Base-by-base conservation (phyloP, 345 rosid species). In the Conringia planisiliqua region DNA sequence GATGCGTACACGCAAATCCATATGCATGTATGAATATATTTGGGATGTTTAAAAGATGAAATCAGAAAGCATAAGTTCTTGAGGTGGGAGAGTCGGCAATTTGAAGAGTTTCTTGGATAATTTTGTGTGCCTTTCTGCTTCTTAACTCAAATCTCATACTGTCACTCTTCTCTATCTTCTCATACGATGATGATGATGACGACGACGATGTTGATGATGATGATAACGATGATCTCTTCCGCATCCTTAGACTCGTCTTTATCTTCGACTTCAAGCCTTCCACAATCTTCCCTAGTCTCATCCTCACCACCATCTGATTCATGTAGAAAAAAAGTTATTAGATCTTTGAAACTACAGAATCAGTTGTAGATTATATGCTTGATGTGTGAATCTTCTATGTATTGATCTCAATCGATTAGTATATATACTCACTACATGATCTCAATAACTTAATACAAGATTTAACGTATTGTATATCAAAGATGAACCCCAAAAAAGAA, bases 141-240 rank as follows among this genome's bases (percentile, higher is more conserved):
- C 86, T 84, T 1, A 93, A 83, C 79, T 93, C 98, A 52, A 87
- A 74, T 64, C 96, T 88, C 97, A 89, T 93, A 80, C 98, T 93
- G n/a, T 91, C 94, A 68, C 90, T 93, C 85, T 93, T 93, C 55
- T 91, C 96, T 47, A 93, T 84, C 91, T 87, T 91, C 66, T 90
- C 90, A 56, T 90, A 89, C 5, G 75, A 62, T 27, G 75, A 62
- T 16, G 74, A 68, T 11, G 79, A 75, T 0, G 73, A 75, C 0
- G 79, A 75, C 0, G 79, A 68, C 0, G 78, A 73, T 2, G 51
- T 50, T 0, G 74, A 68, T 1, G 51, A 51, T 20, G 64, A 76
- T 16, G 55, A 43, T 56, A 48, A 57, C 22, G 78, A 72, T 43
- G 67, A 22, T 51, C 70, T 56, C 56, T 81, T 90, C 84, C 84